phyloP scores from a whole-genome alignment of 305 asterid species.

The Fraxinus floribunda region DNA sequence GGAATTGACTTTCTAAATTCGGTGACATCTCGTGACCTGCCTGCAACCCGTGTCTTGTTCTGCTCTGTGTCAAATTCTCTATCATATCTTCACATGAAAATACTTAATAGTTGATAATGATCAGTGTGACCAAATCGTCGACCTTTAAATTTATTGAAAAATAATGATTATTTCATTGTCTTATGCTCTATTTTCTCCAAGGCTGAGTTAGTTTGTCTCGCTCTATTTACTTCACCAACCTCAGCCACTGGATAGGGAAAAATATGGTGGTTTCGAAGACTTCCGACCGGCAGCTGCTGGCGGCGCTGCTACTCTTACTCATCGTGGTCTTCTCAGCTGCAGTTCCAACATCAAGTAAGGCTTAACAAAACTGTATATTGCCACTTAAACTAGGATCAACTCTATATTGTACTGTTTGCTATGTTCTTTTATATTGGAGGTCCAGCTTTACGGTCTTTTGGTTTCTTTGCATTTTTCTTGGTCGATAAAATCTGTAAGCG shows the following conservation, averaged over 20 bases:
- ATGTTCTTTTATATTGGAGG: not conserved
- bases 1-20: not conserved
- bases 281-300: not conserved
- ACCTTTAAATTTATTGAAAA: not conserved
- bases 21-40: not conserved
- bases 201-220: not conserved
- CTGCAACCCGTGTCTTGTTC: not conserved
- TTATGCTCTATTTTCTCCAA: not conserved
- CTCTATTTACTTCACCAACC: not conserved
- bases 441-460: not conserved
- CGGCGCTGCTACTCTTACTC: not conserved
- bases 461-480: not conserved
- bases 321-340: not conserved
- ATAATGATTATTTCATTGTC: not conserved
- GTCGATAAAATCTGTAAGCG: not conserved
- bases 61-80: not conserved
- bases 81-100: not conserved
- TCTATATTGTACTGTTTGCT: not conserved
- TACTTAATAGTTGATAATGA: not conserved
- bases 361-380: not conserved
- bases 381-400: not conserved
- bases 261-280: not conserved
- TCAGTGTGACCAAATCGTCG: not conserved
- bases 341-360: constrained; percentile 10
- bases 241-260: not conserved